Evolutionary conservation across 78 protist species (phyloP).

Genomic region (Chrysochromulina tobinii): DNA sequence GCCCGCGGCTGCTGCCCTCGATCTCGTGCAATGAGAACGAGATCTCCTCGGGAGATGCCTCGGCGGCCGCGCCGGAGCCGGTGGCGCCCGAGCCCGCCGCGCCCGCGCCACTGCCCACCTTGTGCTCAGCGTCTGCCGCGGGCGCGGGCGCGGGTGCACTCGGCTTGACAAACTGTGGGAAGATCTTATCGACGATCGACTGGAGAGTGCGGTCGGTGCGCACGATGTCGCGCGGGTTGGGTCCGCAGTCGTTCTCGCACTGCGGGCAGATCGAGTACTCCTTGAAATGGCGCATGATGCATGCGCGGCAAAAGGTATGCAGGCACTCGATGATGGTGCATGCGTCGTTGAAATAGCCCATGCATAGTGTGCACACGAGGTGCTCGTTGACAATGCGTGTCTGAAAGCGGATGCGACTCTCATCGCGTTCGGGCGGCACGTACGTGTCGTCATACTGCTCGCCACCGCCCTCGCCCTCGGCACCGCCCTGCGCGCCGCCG

Average conservation of each 20-base stretch:
- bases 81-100: too few relatives aligned
- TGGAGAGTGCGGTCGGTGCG: conserved; percentile 15
- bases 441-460: neutral
- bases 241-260: neutral
- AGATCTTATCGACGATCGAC: neutral
- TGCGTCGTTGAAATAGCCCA: neutral
- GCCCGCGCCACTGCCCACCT: too few relatives aligned
- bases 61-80: neutral
- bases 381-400: neutral
- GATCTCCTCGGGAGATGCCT: neutral
- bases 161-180: neutral
- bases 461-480: neutral
- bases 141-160: neutral
- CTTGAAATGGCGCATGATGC: neutral
- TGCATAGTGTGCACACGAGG: neutral
- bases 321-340: neutral
- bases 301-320: neutral
- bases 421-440: neutral
- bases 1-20: neutral
- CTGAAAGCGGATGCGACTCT: neutral
- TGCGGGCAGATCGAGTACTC: neutral
- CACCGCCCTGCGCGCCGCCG: neutral
- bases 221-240: neutral
- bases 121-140: neutral
- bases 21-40: neutral